These are phyloP conservation scores for Plasmodium relictum DNA, from an alignment of 169 alveolate species.

Conservation along the genomic window DNA sequence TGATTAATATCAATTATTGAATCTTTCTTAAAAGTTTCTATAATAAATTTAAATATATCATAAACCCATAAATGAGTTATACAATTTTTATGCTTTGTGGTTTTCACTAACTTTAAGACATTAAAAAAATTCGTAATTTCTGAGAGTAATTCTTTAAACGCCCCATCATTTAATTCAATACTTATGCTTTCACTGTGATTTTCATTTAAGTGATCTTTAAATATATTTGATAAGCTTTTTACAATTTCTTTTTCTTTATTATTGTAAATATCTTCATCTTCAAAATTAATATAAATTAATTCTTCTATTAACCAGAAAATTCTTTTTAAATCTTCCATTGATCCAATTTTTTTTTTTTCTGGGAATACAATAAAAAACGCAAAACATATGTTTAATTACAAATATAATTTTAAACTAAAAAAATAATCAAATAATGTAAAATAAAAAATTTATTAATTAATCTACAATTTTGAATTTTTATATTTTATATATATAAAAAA, in stretches of 20 bases:
- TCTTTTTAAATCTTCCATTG: conserved; percentile 44
- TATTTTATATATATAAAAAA: no score
- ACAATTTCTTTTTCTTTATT: conserved; percentile 22
- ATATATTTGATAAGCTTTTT: not conserved
- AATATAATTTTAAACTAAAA: not conserved
- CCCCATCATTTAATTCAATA: not conserved
- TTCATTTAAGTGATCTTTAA: conserved; percentile 1
- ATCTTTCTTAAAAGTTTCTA: conserved; percentile 14
- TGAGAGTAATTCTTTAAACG: not conserved
- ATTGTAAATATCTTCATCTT: conserved; percentile 42
- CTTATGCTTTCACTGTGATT: not conserved
- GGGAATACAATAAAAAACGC: not conserved
- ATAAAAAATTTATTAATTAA: not conserved
- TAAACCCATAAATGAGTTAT: conserved; percentile 37
- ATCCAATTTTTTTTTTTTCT: not conserved
- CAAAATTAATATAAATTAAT: conserved; percentile 28
- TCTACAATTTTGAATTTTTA: no score
- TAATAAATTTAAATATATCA: conserved; percentile 39
- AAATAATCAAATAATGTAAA: conserved; percentile 5
- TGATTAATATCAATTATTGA: not conserved
- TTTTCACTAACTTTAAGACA: conserved; percentile 32
- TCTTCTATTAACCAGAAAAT: conserved; percentile 73
- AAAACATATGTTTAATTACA: not conserved
- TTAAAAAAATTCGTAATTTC: conserved; percentile 17
- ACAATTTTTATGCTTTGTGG: conserved; percentile 37